Base-by-base conservation (phyloP, 208 protist species). In the Trypanosoma congolense region DNA sequence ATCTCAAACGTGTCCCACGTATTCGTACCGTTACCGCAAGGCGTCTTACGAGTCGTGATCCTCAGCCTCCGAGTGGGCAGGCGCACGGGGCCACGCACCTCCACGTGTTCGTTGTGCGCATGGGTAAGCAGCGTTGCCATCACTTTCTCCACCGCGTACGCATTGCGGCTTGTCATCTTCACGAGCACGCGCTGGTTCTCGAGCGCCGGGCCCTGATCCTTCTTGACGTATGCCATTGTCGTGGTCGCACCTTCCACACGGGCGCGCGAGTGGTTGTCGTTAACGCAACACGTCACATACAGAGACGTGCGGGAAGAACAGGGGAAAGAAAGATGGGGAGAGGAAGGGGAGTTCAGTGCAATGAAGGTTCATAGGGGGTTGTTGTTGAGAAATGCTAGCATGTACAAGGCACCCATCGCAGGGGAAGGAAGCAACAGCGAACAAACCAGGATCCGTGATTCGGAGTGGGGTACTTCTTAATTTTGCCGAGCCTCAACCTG, bases 11-110 rank as follows among this genome's bases (percentile, higher is more conserved):
- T 88, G 79, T 99, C 97, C 96, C 97, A 99, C 42, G 98, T 99
- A 82, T 99, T 99, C 65, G 98, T 98, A 95, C 98, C 98, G 81
- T 99, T 97, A 98, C 98, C 98, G 92, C 97, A 99, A 65, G 98
- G 98, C 47, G 97, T 98, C 84, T 99, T 99, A 73, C 98, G 87
- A 61, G 96, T 98, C 41, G 97, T 99, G 67, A 99, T 96, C 62
- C 85, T 88, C 64, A 99, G 93, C 46, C 81, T 83, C 77, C 98
- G 98, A 62, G 98, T 99, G 52, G 98, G 98, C 49, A 99, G 88
- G 69, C 98, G 97, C 65, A 99, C 90, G 59, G 98, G 98, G 45
- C 98, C 98, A 64, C 96, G 95, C 62, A 98, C 92, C 68, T 77
- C 83, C 54, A 98, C 77, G 52, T 97, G 88, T 78, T 98, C 89